Conservation (phyloP, 768 basidiomycete genomes). For the Thelephora aurantiotincta region DNA sequence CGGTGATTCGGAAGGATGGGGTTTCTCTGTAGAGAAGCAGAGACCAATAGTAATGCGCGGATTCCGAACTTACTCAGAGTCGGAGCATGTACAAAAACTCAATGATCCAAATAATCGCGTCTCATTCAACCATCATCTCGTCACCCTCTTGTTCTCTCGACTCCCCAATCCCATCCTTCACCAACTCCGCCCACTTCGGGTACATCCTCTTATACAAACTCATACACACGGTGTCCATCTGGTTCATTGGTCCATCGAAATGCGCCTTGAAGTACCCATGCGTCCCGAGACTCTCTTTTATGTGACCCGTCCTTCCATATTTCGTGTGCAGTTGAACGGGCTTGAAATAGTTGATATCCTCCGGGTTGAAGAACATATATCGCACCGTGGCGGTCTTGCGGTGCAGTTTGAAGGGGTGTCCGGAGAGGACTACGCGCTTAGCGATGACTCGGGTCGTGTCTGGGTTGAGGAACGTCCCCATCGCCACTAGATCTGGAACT, state of each 20-base stretch:
- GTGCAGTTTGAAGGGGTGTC: slow-evolving; percentile 94
- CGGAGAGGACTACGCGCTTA: slow-evolving; percentile 90
- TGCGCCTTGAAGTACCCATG: slow-evolving; percentile 95
- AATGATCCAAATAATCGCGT: too few species aligned
- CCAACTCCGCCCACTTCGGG: slow-evolving; percentile 69
- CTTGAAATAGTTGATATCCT: slow-evolving; percentile 86
- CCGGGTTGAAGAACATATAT: slow-evolving; percentile 97
- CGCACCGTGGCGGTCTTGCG: slow-evolving; percentile 94
- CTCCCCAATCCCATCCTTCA: slow-evolving; percentile 16
- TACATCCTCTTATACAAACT: slow-evolving; percentile 89
- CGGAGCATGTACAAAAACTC: too few species aligned
- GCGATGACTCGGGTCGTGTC: slow-evolving; percentile 87
- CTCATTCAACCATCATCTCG: background rate
- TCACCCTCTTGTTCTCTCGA: background rate
- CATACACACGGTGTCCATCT: slow-evolving; percentile 97
- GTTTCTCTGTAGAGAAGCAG: too few species aligned
- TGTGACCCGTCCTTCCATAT: slow-evolving; percentile 79
- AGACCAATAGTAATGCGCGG: too few species aligned
- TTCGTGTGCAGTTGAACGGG: slow-evolving; percentile 91
- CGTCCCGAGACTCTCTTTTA: slow-evolving; percentile 84
- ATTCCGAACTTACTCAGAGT: too few species aligned
- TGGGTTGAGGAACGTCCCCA: slow-evolving; percentile 74
- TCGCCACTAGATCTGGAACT: slow-evolving; percentile 81
- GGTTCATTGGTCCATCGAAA: slow-evolving; percentile 84
- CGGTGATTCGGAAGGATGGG: too few species aligned